A percentile compares a stretch with the other conserved stretches of the same genome.
phyloP scores from a whole-genome alignment of 2,329 filamentous ascomycete genomes.

The Clonostachys sp. region DNA sequence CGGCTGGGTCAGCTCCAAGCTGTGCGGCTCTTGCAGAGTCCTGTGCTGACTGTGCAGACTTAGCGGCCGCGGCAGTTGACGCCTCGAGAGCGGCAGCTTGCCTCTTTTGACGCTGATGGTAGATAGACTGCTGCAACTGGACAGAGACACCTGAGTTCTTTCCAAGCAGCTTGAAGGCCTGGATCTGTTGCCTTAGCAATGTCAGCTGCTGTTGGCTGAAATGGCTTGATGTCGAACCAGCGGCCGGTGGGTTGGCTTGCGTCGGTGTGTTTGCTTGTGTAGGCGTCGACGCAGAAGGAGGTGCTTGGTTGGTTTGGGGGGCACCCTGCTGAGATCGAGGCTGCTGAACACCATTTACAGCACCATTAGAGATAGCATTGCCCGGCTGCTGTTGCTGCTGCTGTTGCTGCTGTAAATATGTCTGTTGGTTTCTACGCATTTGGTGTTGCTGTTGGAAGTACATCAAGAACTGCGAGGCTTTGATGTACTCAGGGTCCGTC shows the following conservation, averaged over 20 bases:
- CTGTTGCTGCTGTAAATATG: conserved; percentile 30
- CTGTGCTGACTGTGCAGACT: conserved; percentile 19
- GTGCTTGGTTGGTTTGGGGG: conserved; percentile 20
- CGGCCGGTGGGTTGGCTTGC: conserved; percentile 20
- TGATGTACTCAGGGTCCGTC: conserved; percentile 83
- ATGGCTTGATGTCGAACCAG: conserved; percentile 38
- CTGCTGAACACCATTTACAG: conserved; percentile 43
- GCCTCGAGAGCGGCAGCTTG: conserved; percentile 45
- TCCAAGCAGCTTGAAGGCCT: conserved; percentile 84
- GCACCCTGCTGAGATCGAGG: conserved; percentile 30
- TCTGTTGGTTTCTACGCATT: conserved; percentile 43
- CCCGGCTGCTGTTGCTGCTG: conserved; percentile 37
- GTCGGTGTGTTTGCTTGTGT: conserved; percentile 20
- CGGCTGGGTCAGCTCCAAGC: conserved; percentile 23
- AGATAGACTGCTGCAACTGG: conserved; percentile 78
- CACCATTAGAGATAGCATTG: conserved; percentile 35
- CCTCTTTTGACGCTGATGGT: conserved; percentile 66
- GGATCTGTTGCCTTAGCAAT: conserved; percentile 78
- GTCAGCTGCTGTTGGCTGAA: conserved; percentile 77
- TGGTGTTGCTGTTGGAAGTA: conserved; percentile 65
- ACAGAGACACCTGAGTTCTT: conserved; percentile 81
- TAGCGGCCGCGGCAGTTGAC: conserved; percentile 24
- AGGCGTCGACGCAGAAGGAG: conserved; percentile 11
- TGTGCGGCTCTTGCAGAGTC: conserved; percentile 27
- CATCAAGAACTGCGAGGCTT: conserved; percentile 70